Base-by-base conservation (phyloP, 179 eudicot species). In the Heliamphora pulchella region DNA sequence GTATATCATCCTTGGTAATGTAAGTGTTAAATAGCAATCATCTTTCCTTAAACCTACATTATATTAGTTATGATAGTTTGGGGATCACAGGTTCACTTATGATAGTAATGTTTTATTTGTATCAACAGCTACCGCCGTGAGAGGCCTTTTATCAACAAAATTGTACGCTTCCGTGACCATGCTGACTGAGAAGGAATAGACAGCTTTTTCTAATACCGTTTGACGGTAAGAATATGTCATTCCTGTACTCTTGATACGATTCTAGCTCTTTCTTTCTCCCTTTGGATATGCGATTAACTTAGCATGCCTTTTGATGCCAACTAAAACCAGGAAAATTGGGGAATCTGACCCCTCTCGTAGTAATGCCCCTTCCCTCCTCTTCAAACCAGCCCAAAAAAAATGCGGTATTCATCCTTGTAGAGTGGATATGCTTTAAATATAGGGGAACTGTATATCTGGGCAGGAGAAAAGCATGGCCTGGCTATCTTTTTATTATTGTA, bases 101-200 rank as follows among this genome's bases (percentile, higher is more conserved):
- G 41, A 67, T 66, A 43, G 43, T 41, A 51, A 59, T 70, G 6
- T 17, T 22, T 18, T 17, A 6, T 46, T 87, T 63, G 44, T 20
- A 11, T 70, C 5, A 43, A 62, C 81, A 94, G 98, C 70, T 94
- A 89, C 84, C 87, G 77, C 59, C 79, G 83, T 20, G 97, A 93
- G 83, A 88, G 90, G 77, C 54, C 86, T n/a, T 90, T 94, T 82
- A 89, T 94, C 87, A 91, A 82, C 86, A 93, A 87, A 81, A 85
- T 91, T 78, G 62, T 93, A 68, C 93, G 87, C 61, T 84, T 87
- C 79, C 94, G 89, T 44, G 90, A 87, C 81, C 98, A 94, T 85
- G 83, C 85, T 74, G 98, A 94, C 82, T 94, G 90, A 89, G 82
- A 54, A 71, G 59, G 73, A 79, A n/a, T 4, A 47, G 41, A 46